Base-by-base conservation (phyloP, 208 protist genomes). In the Leishmania turanica region DNA sequence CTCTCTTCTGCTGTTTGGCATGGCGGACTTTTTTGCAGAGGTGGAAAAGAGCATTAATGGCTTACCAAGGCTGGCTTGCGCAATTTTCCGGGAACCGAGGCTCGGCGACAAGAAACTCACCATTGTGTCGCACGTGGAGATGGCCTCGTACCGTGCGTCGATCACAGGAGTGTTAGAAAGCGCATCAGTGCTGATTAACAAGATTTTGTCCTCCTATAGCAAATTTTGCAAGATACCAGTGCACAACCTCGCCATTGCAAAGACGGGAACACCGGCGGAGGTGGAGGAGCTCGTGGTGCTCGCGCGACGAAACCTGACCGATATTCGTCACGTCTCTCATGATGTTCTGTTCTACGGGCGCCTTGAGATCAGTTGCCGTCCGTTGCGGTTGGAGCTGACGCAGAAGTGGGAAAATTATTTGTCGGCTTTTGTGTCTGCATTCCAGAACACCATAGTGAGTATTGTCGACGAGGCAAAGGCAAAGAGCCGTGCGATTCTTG, bases 301-400 rank as follows among this genome's bases (percentile, higher is more conserved):
- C 9, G 79, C 95, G 77, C 84, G 89, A 60, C 83, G 90, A 56
- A 89, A 76, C 34, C 78, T 95, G n/a, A 31, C 27, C 27, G 85
- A 68, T 60, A 89, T 97, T 84, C 49, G 77, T 47, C 86, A 78
- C 40, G 77, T 78, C n/a, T 93, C 93, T 19, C 84, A 80, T n/a
- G 86, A 93, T 82, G 72, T 88, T 75, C 90, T 97, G 21, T 95
- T 91, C 77, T 93, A 87, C 81, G 93, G 93, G n/a, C 90, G 90
- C 53, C 87, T 97, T 73, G 89, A 88, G 27, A 90, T 97, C 54
- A 84, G 87, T 42, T 95, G 91, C 77, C 83, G 69, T 37, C 81
- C 87, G 3, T 74, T 96, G 11, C 94, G 93, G 75, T 74, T 80
- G 45, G 84, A 89, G 56, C 91, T 93, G 56, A 72, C 53, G 11